phyloP scores from a whole-genome alignment of 352 stramenopile species.

The Labyrinthula sp. region DNA sequence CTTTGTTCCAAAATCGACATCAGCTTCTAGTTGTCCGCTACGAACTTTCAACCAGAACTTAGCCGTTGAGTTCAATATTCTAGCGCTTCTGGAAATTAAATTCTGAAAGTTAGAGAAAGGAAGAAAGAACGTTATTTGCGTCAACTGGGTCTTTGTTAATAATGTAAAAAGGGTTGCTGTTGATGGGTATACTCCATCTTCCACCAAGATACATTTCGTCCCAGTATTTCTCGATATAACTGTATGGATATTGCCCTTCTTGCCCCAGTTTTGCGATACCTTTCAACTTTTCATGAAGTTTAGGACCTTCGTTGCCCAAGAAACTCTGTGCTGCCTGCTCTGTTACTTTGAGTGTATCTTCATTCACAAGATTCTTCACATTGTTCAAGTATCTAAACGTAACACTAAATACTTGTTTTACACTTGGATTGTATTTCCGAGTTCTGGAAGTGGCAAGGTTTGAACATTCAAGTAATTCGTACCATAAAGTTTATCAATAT shows the following conservation, averaged over 20 bases:
- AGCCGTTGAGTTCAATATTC: too few species aligned
- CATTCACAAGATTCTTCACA: conserved; percentile 41
- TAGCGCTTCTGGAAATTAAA: too few species aligned
- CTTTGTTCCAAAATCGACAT: conserved; percentile 40
- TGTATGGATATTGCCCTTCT: conserved; percentile 51
- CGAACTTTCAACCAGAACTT: conserved; percentile 63
- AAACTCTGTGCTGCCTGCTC: conserved; percentile 41
- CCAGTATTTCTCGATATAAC: conserved; percentile 72
- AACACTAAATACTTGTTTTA: too few species aligned
- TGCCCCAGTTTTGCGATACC: too few species aligned
- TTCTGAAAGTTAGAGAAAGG: too few species aligned
- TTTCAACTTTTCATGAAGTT: conserved; percentile 19
- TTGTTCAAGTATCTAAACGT: conserved; percentile 52
- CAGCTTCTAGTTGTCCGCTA: conserved; percentile 55
- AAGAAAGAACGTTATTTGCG: too few species aligned
- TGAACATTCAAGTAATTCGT: conserved; percentile 25
- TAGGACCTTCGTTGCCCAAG: conserved; percentile 16
- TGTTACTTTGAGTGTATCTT: conserved; percentile 43
- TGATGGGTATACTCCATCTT: too few species aligned
- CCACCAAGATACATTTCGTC: conserved; percentile 44
- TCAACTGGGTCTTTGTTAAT: too few species aligned
- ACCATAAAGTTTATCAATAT: conserved; percentile 25
- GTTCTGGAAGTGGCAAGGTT: conserved; percentile 44
- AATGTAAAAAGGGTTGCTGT: too few species aligned
- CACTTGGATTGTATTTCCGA: conserved; percentile 48